A percentile compares a stretch with the other conserved stretches of the same genome.
phyloP scores from a whole-genome alignment of 2,329 filamentous ascomycete species.

The Claviceps spartinae region DNA sequence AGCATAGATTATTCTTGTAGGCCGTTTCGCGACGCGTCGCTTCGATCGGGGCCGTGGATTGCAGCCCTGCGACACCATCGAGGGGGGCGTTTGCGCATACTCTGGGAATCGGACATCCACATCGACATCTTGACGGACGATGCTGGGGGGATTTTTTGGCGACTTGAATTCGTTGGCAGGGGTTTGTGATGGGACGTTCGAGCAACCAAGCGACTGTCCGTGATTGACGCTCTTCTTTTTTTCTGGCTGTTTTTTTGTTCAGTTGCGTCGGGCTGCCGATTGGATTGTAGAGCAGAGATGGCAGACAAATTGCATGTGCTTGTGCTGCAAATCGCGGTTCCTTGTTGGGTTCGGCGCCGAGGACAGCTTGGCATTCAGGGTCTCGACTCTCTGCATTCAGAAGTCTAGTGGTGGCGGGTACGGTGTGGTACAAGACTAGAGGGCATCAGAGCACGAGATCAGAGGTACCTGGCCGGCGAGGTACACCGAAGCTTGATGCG shows the following conservation, averaged over 20 bases:
- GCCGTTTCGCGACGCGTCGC: not conserved
- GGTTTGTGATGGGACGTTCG: not conserved
- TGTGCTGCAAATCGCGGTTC: not conserved
- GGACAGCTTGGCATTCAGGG: not conserved
- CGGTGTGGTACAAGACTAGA: not conserved
- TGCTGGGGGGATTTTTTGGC: not conserved
- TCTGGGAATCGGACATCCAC: constrained; percentile 94
- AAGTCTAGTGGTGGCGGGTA: too few relatives aligned
- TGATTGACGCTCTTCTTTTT: too few relatives aligned
- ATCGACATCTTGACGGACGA: constrained; percentile 44
- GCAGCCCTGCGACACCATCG: not conserved
- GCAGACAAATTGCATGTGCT: not conserved
- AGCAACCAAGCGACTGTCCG: too few relatives aligned
- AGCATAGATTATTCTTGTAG: not conserved
- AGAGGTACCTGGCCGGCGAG: too few relatives aligned
- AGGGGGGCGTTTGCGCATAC: constrained; percentile 38
- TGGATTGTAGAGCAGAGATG: not conserved
- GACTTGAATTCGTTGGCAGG: not conserved
- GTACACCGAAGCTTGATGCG: too few relatives aligned
- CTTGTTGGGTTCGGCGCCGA: not conserved
- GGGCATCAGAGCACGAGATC: not conserved
- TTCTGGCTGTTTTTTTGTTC: too few relatives aligned
- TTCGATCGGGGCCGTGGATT: not conserved
- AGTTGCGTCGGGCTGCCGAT: too few relatives aligned
- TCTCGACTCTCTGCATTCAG: not conserved